Conservation (phyloP, 192 early-diverging fungal genomes). For the Podila horticola region DNA sequence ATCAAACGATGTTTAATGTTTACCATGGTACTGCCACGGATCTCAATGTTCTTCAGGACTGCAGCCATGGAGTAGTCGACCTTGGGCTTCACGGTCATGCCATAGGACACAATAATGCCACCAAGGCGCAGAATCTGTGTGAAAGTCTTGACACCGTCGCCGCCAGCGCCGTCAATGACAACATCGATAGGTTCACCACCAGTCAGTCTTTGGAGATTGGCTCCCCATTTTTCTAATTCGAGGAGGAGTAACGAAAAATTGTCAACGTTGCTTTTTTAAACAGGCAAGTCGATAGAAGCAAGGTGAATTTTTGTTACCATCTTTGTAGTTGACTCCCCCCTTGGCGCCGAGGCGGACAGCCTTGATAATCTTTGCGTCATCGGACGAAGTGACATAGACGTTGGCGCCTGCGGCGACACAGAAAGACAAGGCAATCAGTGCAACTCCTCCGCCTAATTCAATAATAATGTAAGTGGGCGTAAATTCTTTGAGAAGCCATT, state of each 20-base stretch:
- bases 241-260: neutral
- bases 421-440: constrained; percentile 73
- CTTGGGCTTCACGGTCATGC: constrained; percentile 62
- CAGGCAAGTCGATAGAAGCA: neutral
- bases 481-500: neutral
- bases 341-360: constrained; percentile 71
- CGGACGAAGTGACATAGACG: constrained; percentile 77
- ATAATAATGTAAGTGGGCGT: neutral
- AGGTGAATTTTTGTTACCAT: constrained; percentile 43
- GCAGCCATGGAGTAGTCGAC: constrained; percentile 56
- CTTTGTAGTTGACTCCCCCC: constrained; percentile 77
- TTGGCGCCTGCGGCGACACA: constrained; percentile 72
- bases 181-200: constrained; percentile 53
- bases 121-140: constrained; percentile 55
- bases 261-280: neutral
- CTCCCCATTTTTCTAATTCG: constrained; percentile 56
- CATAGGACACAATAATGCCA: constrained; percentile 69
- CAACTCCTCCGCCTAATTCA: constrained; percentile 70
- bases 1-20: no score
- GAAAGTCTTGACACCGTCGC: constrained; percentile 55
- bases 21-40: constrained; percentile 76
- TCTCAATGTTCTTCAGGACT: constrained; percentile 69
- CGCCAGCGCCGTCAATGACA: constrained; percentile 77
- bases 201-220: constrained; percentile 54
- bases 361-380: constrained; percentile 66